Base-by-base conservation (phyloP, 257 asterid genomes). In the Euphrasia confusa region DNA sequence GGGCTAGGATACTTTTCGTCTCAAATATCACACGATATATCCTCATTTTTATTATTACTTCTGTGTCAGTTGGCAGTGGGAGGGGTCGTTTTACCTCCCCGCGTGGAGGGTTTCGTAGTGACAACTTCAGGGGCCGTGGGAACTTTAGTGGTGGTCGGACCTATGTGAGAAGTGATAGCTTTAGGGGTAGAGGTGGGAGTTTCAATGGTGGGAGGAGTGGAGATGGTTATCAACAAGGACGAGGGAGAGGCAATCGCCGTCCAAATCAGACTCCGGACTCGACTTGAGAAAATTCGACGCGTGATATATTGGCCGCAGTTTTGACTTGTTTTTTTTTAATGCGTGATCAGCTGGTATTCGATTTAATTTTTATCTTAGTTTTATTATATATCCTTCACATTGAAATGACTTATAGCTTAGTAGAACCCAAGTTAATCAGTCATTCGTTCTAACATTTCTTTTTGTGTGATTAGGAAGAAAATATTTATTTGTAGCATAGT, bases 31-130 rank as follows among this genome's bases (percentile, higher is more conserved):
- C 2, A 44, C 50, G 0, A n/a, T 1, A 44, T 15, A 44, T 44
- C 50, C 50, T 37, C 42, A 37, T 37, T 37, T 8, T 37, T 37
- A 21, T 21, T 21, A 21, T 44, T 15, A 45, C 58, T 56, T 32
- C 55, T 18, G 35, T 61, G 61, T 84, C 85, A 81, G 91, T 77
- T 64, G 85, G 86, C 28, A 67, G 69, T 11, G 71, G 74, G 45
- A 77, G 86, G 64, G 86, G 81, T 60, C 82, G 88, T 66, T 83
- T 76, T 63, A 66, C 74, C 44, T 44, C 76, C 26, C 69, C 77
- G 14, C 83, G 92, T 54, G 89, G 89, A 24, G 80, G 91, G 32
- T 85, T 74, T 71, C 91, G 86, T 63, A 74, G 39, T 32, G 89
- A 85, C 30, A 72, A 62, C 56, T 83, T 76, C 67, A 72, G 91